Base-by-base conservation (phyloP, 257 asterid genomes). In the Nyctanthes arbortristis region DNA sequence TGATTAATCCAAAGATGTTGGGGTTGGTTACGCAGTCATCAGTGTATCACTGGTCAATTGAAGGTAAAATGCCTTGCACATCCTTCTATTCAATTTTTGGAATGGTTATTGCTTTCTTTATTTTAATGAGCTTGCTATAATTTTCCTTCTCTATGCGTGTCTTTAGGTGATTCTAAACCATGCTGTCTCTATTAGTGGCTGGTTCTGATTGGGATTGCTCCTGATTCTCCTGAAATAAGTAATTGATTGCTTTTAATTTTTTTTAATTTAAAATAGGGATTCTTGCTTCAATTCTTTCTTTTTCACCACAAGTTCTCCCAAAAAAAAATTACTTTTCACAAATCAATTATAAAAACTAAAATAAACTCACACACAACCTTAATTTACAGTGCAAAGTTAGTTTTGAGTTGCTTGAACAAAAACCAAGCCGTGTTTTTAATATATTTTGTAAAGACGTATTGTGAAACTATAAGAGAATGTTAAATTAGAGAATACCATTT, bases 141-240 rank as follows among this genome's bases (percentile, higher is more conserved):
- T 65, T n/a, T 56, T 18, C 59, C 60, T 67, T 35, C n/a, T n/a
- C n/a, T n/a, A n/a, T n/a, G n/a, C n/a, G n/a, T 67, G 5, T 68
- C 49, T 76, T 47, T 76, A 92, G 98, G 98, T 36, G 98, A 92
- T 29, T 84, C 96, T 49, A 96, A 85, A 92, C 65, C 96, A 96
- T 70, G 79, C 98, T 35, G 98, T n/a, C n/a, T n/a, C n/a, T n/a
- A 88, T 72, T 89, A 92, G 79, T 92, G 98, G 98, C 73, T 92
- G 96, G 98, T 92, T 73, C 78, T 92, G 87, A 85, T 89, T 61
- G 98, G 98, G 74, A 92, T 92, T 37, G 89, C 96, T 52, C 98
- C 98, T 67, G 98, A 96, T 47, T 81, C 96, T 31, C 85, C 96
- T 0, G 98, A 92, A 92, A 96, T 92, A 71, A 20, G 82, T 75